Evolutionary conservation across 1,139 yeast species (phyloP).

Genomic region (Eremothecium sinecaudum): DNA sequence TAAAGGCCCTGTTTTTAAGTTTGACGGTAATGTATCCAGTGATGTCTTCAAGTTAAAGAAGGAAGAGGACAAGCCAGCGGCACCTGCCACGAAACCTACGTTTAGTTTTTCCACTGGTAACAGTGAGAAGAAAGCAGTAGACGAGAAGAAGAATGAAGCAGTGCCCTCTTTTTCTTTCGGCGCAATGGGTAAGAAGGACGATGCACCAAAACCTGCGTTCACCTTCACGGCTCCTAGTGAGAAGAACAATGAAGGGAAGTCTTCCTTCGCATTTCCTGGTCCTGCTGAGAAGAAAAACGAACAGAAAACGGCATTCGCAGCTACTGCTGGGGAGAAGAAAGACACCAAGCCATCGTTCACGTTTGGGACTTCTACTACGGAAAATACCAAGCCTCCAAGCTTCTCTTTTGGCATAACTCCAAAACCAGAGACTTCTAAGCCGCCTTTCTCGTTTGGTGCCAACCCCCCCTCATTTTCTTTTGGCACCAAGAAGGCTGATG

Average conservation of each 20-base stretch:
- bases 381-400: slow-evolving; percentile 22
- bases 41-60: slow-evolving; percentile 39
- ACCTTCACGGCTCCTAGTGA: slow-evolving; percentile 16
- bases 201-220: slow-evolving; percentile 19
- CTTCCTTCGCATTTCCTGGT: slow-evolving; percentile 18
- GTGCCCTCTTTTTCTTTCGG: slow-evolving; percentile 8
- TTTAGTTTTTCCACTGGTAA: slow-evolving; percentile 6
- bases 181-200: neutral
- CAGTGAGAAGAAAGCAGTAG: neutral
- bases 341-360: slow-evolving; percentile 19
- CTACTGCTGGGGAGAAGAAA: slow-evolving; percentile 5
- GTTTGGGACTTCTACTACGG: slow-evolving; percentile 16
- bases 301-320: slow-evolving; percentile 1
- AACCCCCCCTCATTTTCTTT: slow-evolving; percentile 18
- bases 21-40: slow-evolving; percentile 40
- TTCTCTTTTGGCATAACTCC: too few relatives aligned
- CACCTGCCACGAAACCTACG: slow-evolving; percentile 5
- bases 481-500: slow-evolving; percentile 8
- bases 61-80: slow-evolving; percentile 6
- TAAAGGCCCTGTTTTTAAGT: slow-evolving; percentile 57
- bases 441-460: slow-evolving; percentile 32
- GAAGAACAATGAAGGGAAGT: slow-evolving; percentile 3
- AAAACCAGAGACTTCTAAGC: too few relatives aligned
- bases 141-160: slow-evolving; percentile 3
- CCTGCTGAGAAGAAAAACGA: slow-evolving; percentile 2